Evolutionary conservation across 345 rosid genomes (phyloP).

Genomic region (Odontarrhena argentea): DNA sequence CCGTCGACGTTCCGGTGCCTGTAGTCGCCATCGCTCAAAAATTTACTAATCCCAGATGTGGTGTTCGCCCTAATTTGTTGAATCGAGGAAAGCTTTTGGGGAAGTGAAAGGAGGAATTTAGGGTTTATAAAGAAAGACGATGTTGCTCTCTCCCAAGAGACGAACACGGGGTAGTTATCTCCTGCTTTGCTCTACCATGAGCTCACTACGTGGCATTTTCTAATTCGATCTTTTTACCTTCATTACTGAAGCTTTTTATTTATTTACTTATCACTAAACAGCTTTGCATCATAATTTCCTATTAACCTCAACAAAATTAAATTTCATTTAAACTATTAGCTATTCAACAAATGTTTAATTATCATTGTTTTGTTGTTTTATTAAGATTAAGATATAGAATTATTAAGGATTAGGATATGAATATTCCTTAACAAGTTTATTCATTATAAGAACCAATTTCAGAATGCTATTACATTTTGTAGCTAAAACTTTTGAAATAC

Average conservation of each 20-base stretch:
- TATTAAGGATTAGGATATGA: too few species aligned
- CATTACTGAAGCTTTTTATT: neutral
- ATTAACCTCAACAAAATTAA: too few species aligned
- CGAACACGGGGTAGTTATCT: constrained; percentile 26
- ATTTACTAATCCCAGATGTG: neutral
- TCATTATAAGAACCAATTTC: too few species aligned
- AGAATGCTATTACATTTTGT: too few species aligned
- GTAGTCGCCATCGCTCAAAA: constrained; percentile 36
- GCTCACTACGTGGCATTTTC: constrained; percentile 16
- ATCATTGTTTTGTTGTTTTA: too few species aligned
- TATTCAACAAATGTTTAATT: too few species aligned
- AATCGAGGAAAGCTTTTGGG: constrained; percentile 14
- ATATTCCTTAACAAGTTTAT: too few species aligned
- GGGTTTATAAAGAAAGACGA: constrained; percentile 38
- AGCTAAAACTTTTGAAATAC: too few species aligned
- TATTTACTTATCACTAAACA: too few species aligned
- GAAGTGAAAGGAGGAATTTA: constrained; percentile 4
- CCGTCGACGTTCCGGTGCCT: constrained; percentile 28
- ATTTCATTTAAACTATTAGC: too few species aligned
- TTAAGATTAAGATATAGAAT: too few species aligned
- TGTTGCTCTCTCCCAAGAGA: constrained; percentile 24
- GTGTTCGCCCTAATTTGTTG: constrained; percentile 28
- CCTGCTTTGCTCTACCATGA: constrained; percentile 28
- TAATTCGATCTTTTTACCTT: neutral
- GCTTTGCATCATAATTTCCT: too few species aligned